Conservation (phyloP, 495 filamentous ascomycete species). For the Penicillium longicatenatum region DNA sequence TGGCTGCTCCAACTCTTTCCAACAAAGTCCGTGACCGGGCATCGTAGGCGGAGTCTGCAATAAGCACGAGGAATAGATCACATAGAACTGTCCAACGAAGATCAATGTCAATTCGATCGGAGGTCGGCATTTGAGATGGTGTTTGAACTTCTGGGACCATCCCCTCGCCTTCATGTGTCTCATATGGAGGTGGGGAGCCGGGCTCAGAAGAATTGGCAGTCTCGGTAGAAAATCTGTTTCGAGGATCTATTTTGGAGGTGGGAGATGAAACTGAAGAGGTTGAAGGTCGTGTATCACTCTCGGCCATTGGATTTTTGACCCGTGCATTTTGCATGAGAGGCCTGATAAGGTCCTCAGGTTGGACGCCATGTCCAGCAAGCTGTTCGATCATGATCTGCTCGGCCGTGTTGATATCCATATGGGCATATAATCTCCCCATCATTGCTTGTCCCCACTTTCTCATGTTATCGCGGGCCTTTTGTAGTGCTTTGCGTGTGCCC, state of each 20-base stretch:
- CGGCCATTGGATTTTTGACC: slow-evolving; percentile 89
- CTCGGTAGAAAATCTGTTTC: slow-evolving; percentile 32
- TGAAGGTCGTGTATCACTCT: slow-evolving; percentile 32
- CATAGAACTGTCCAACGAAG: slow-evolving; percentile 97
- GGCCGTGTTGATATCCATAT: slow-evolving; percentile 88
- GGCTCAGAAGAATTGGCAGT: slow-evolving; percentile 32
- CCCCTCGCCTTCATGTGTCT: slow-evolving; percentile 67
- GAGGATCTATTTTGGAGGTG: slow-evolving; percentile 29
- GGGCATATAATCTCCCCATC: slow-evolving; percentile 88
- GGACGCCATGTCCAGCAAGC: slow-evolving; percentile 85
- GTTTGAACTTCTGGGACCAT: slow-evolving; percentile 69
- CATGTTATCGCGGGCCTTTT: slow-evolving; percentile 70
- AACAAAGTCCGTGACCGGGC: slow-evolving; percentile 82
- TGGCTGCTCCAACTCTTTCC: slow-evolving; percentile 75
- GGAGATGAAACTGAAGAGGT: slow-evolving; percentile 33
- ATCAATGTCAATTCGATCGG: slow-evolving; percentile 89
- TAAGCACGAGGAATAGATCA: slow-evolving; percentile 91
- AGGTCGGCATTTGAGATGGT: slow-evolving; percentile 77
- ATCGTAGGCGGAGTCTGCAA: slow-evolving; percentile 94
- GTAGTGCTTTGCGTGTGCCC: slow-evolving; percentile 66
- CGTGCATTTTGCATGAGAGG: slow-evolving; percentile 89
- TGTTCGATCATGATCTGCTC: slow-evolving; percentile 99
- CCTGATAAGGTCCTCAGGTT: slow-evolving; percentile 78
- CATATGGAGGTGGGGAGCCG: slow-evolving; percentile 70
- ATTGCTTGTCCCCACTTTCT: slow-evolving; percentile 98